Conservation (phyloP, 495 filamentous ascomycete genomes). For the Podospora anserina region DNA sequence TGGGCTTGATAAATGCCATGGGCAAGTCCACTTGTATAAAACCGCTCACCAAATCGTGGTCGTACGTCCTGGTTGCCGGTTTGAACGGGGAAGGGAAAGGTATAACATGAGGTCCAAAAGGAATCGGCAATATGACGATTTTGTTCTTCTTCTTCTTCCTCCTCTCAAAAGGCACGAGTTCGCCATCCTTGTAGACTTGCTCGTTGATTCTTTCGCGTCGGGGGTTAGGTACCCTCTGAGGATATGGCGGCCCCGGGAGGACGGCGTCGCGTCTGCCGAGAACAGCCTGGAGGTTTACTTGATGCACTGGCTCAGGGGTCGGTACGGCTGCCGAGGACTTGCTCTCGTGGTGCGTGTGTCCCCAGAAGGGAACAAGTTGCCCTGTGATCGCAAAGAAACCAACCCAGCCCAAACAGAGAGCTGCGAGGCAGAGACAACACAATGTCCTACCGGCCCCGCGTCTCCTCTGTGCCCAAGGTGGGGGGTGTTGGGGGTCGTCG, state of each 20-base stretch:
- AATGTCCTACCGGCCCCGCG: not conserved
- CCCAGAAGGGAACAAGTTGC: not conserved
- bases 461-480: not conserved
- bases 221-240: not conserved
- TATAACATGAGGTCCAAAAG: not conserved
- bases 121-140: not conserved
- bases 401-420: not conserved
- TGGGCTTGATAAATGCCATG: not conserved
- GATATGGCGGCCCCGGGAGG: not conserved
- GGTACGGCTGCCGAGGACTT: not conserved
- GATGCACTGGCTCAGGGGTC: not conserved
- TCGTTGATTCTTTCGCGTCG: not conserved
- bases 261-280: not conserved
- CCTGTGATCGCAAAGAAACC: not conserved
- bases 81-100: not conserved
- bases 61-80: not conserved
- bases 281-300: not conserved
- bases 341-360: not conserved
- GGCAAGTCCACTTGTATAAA: not conserved
- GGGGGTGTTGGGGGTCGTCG: not conserved
- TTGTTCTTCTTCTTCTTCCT: not conserved
- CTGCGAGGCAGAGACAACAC: not conserved
- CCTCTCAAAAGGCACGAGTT: not conserved
- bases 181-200: not conserved
- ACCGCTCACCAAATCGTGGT: not conserved